Evolutionary conservation across 257 asterid genomes (phyloP).

Genomic region (Leonotis leonurus): DNA sequence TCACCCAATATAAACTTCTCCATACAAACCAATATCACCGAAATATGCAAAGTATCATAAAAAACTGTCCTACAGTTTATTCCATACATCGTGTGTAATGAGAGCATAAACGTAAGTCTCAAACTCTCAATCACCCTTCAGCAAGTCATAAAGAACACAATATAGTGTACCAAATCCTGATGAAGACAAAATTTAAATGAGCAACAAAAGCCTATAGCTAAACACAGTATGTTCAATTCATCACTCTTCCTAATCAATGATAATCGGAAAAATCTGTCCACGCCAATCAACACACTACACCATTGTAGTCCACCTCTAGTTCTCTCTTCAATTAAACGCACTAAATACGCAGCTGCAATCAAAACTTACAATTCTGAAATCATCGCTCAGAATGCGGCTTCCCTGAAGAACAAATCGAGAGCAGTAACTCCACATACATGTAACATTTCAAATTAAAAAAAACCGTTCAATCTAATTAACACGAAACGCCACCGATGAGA

Average conservation of each 20-base stretch:
- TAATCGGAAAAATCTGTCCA: not conserved
- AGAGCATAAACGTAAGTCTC: not conserved
- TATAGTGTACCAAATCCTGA: not conserved
- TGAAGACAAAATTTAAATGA: not conserved
- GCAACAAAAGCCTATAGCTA: not conserved
- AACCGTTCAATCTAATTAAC: too few species aligned
- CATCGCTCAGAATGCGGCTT: not conserved
- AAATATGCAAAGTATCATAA: not conserved
- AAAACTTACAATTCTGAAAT: not conserved
- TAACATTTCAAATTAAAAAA: not conserved
- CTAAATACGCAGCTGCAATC: not conserved
- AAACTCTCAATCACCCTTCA: not conserved
- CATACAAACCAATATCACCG: not conserved
- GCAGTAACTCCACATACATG: not conserved
- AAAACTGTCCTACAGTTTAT: not conserved
- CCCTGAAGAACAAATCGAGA: not conserved
- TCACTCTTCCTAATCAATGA: not conserved
- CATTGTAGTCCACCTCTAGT: not conserved
- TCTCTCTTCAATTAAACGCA: not conserved
- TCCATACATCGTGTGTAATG: not conserved
- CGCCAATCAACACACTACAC: conserved; percentile 4
- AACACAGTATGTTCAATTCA: not conserved
- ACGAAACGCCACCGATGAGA: too few species aligned
- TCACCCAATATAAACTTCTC: not conserved
- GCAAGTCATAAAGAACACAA: not conserved